Base-by-base conservation (phyloP, 139 green algal species). In the Micromonas pusilla region DNA sequence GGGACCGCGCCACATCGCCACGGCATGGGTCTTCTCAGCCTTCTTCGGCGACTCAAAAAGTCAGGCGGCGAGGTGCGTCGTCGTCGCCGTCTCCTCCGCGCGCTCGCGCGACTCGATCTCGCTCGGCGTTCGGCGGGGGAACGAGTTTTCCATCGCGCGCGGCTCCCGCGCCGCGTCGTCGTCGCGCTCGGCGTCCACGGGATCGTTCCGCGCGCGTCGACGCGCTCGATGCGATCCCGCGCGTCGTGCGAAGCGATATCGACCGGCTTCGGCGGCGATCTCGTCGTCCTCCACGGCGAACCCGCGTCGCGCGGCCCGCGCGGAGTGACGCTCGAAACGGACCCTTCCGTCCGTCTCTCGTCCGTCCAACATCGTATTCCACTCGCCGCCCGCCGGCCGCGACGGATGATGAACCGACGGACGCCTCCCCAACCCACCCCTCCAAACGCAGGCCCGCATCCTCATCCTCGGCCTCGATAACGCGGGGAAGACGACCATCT, bases 391-490 rank as follows among this genome's bases (percentile, higher is more conserved):
- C 21, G 20, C 20, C 20, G 53, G 53, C 53, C 53, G 20, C 21
- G 20, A 64, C 20, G 53, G 20, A 64, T 26, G 53, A 21, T 64
- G 20, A 64, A 64, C 20, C 53, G 20, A 64, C 20, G 53, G 53
- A 64, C 20, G 21, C 53, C 20, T 64, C 53, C 20, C 21, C 53
- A 26, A 21, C 28, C 6, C 63, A 70, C 9, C 28, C 28, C 63
- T 70, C 28, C 63, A n/a, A n/a, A n/a, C 63, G 9, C 63, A 94
- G 89, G 88, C 89, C 0, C 85, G 90, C 26, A 87, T 95, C 26
- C 83, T 95, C 2, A 86, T 95, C 4, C 82, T 95, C 3, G 90
- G 90, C 2, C 83, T 95, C 0, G 90, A 95, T 70, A 93, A 93
- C 72, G 88, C 88, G 38, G 90, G 90, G 30, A 95, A 95, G 82